Base-by-base conservation (phyloP, 768 basidiomycete genomes). In the Calocera cornea region DNA sequence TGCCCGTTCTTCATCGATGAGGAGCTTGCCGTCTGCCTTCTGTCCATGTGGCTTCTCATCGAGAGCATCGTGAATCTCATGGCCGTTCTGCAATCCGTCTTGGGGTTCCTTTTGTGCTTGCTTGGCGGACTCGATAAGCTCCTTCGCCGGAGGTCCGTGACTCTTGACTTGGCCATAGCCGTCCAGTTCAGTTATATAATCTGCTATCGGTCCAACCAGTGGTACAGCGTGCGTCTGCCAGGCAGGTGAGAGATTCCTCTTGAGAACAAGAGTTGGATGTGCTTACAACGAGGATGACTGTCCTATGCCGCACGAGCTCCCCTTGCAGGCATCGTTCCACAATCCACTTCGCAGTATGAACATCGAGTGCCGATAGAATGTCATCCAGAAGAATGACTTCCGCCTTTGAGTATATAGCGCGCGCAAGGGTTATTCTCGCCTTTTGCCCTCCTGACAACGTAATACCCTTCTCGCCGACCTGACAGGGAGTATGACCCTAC, bases 381-480 rank as follows among this genome's bases (percentile, higher is more conserved):
- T 91, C 89, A 71, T 92, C 90, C 44, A 91, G 76, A 12, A 92
- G 75, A 5, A 92, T 72, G 19, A 86, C 83, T 29, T 83, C 74
- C 0, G 89, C 85, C n/a, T 75, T 75, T 1, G 83, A 83, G 73
- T 87, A 87, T 1, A 86, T 76, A 0, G 85, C 84, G 7, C 85
- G 78, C 1, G 86, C 86, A 24, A 85, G 76, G 0, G 83, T 83
- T 41, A 87, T 75, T 73, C 73, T 79, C 41, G 82, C 86, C 78
- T 87, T 84, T 72, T 85, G 84, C 38, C 84, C 84, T 34, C 84
- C 84, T 71, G 78, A 80, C 34, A 85, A 70, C 0, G 84, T 88
- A 10, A 86, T 73, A 1, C 87, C 87, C 71, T 86, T 87, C 73
- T 89, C 87, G 8, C 87, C 87, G 29, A 88, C 84, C 66, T 67